Conservation (phyloP, 768 basidiomycete species). For the Phylloporus rhodoxanthus region DNA sequence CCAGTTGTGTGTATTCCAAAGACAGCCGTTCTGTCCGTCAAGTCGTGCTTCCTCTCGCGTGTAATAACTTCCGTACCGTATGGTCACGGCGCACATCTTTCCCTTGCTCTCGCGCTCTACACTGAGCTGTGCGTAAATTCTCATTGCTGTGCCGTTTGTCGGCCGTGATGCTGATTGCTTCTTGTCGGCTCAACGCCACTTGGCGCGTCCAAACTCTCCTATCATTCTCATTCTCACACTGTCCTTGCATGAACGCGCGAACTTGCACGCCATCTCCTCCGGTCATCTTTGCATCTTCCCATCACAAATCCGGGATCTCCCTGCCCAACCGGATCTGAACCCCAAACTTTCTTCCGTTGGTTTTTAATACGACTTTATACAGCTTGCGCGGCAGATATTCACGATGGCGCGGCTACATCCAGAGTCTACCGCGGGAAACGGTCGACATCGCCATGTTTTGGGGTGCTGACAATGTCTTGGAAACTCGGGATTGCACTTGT, state of each 20-base stretch:
- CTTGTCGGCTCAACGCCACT: constrained; percentile 12
- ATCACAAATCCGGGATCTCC: constrained; percentile 25
- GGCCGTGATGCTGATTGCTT: constrained; percentile 4
- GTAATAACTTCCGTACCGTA: constrained; percentile 42
- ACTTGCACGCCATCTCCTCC: constrained; percentile 16
- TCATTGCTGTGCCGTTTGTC: background rate
- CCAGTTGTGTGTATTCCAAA: constrained; percentile 66
- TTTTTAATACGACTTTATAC: constrained; percentile 11
- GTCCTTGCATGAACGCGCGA: constrained; percentile 19
- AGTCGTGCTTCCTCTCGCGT: constrained; percentile 45
- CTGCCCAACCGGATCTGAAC: constrained; percentile 3
- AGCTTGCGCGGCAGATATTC: constrained; percentile 49
- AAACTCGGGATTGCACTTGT: constrained; percentile 14
- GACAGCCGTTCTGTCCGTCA: constrained; percentile 53
- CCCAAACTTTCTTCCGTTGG: background rate
- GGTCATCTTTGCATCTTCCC: constrained; percentile 9
- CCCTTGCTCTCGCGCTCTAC: constrained; percentile 59
- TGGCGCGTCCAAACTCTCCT: constrained; percentile 2
- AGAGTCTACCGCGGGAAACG: constrained; percentile 48
- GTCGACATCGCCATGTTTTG: constrained; percentile 63
- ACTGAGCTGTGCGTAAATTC: constrained; percentile 51
- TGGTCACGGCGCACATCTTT: constrained; percentile 55
- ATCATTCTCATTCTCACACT: constrained; percentile 8
- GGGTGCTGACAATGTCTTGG: constrained; percentile 31
- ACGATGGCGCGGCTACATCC: constrained; percentile 60